A percentile compares a stretch with the other conserved stretches of the same genome.
These are phyloP conservation scores for Tritrichomonas musculus DNA, from an alignment of 208 protist genomes.

Conservation along the genomic window DNA sequence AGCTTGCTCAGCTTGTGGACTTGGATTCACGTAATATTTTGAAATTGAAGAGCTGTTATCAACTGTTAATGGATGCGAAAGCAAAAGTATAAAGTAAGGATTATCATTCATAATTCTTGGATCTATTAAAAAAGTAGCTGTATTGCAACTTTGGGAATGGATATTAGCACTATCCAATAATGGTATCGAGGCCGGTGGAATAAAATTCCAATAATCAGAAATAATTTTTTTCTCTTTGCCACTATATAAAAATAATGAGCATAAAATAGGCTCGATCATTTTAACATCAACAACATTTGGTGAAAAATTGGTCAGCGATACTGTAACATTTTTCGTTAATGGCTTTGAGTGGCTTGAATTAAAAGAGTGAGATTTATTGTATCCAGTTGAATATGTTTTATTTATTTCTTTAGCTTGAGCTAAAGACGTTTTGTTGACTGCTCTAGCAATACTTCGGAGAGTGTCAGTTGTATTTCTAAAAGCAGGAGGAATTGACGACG, in stretches of 20 bases:
- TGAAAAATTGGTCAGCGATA: neutral
- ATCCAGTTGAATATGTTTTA: neutral
- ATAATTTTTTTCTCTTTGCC: neutral
- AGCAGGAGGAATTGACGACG: too few species aligned
- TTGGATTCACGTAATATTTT: neutral
- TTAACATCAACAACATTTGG: neutral
- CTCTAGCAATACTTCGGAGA: neutral
- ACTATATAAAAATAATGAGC: neutral
- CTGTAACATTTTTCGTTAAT: neutral
- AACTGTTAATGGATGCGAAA: neutral
- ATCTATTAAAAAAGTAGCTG: neutral
- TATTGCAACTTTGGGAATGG: neutral
- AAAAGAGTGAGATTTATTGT: neutral
- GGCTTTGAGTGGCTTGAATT: too few species aligned
- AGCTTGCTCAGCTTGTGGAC: neutral
- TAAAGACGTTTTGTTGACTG: neutral
- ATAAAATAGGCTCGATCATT: neutral
- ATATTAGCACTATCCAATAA: neutral
- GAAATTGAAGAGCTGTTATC: neutral
- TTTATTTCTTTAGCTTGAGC: neutral
- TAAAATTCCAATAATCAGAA: neutral
- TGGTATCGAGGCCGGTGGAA: neutral
- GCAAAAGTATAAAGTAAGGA: neutral
- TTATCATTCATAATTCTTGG: neutral
- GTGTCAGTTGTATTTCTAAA: too few species aligned